Evolutionary conservation across 1,139 yeast species (phyloP).

Genomic region (Sugiyamaella pinicola): DNA sequence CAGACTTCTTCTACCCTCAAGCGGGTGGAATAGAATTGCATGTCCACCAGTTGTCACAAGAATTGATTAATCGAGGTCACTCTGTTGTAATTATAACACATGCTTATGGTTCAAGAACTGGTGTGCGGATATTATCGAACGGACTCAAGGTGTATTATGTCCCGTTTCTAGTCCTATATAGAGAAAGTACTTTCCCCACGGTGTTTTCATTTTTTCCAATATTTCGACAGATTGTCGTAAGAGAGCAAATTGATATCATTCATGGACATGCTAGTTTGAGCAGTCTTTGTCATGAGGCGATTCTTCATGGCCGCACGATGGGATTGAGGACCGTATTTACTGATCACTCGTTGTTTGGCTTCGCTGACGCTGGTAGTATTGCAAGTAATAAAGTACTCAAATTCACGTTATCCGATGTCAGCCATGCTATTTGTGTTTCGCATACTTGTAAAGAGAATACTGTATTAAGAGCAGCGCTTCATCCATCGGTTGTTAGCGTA

Average conservation of each 20-base stretch:
- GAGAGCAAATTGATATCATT: conserved; percentile 84
- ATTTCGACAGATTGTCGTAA: conserved; percentile 75
- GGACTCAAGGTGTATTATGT: conserved; percentile 93
- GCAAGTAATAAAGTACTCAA: conserved; percentile 84
- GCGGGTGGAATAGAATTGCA: conserved; percentile 98
- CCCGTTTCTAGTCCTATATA: conserved; percentile 74
- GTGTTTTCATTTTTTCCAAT: conserved; percentile 88
- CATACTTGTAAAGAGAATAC: conserved; percentile 97
- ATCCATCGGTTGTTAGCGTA: conserved; percentile 79
- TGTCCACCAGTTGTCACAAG: conserved; percentile 80
- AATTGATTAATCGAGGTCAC: conserved; percentile 82
- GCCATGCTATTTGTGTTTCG: conserved; percentile 92
- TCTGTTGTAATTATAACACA: conserved; percentile 90
- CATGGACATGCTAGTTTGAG: conserved; percentile 96
- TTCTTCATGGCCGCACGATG: conserved; percentile 89
- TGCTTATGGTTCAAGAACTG: conserved; percentile 78
- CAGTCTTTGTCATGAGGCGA: conserved; percentile 84
- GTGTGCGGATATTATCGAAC: conserved; percentile 78
- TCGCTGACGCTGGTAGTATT: conserved; percentile 81
- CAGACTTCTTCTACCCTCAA: conserved; percentile 97
- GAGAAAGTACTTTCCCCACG: conserved; percentile 87
- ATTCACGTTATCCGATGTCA: conserved; percentile 82
- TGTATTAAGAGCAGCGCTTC: conserved; percentile 79
- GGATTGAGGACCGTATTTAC: conserved; percentile 90
- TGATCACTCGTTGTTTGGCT: conserved; percentile 94